A percentile compares a stretch with the other conserved stretches of the same genome.
phyloP scores from a whole-genome alignment of 768 basidiomycete species.

The Dioszegia aurantiaca region DNA sequence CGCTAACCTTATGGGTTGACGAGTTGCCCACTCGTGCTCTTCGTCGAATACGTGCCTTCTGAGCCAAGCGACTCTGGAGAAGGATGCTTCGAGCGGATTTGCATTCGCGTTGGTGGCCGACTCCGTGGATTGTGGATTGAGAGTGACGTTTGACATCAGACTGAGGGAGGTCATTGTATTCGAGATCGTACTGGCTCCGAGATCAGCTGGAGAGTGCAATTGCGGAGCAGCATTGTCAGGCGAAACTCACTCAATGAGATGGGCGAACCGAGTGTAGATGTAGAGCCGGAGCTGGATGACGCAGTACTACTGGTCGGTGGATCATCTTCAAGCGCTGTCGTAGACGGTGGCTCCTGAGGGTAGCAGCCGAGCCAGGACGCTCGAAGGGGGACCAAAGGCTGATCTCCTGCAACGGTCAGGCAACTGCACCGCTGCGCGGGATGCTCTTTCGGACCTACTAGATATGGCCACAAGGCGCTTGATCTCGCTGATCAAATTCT shows the following conservation, averaged over 20 bases:
- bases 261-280: neutral
- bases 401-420: neutral
- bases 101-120: constrained; percentile 17
- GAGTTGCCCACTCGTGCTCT: constrained; percentile 33
- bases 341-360: neutral
- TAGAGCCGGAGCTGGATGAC: constrained; percentile 1
- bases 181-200: no score
- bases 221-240: no score
- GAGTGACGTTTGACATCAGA: neutral
- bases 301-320: neutral
- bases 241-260: neutral
- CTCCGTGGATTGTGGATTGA: neutral
- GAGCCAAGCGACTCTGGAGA: constrained; percentile 32
- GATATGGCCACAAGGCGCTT: constrained; percentile 22
- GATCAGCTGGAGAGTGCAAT: no score
- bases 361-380: constrained; percentile 28
- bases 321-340: neutral
- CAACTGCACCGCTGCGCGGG: no score
- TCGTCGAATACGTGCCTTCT: constrained; percentile 30
- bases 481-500: constrained; percentile 30
- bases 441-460: no score
- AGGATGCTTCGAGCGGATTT: constrained; percentile 29
- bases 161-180: constrained; percentile 1
- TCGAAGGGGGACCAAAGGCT: constrained; percentile 11
- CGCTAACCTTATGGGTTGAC: constrained; percentile 21